phyloP scores from a whole-genome alignment of 345 rosid species.

The Salix exigua region DNA sequence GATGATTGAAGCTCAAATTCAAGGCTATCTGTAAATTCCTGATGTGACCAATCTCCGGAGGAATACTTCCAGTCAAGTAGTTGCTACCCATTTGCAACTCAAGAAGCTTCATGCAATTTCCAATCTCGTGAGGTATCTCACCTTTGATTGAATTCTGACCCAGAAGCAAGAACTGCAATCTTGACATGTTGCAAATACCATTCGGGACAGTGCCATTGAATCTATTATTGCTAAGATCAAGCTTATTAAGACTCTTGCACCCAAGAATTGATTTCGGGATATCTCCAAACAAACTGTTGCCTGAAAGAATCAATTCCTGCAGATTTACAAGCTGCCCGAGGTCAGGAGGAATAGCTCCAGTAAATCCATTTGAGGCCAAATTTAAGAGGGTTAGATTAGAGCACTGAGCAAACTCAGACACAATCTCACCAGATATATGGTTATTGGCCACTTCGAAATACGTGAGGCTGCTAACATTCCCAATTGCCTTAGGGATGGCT shows the following conservation, averaged over 20 bases:
- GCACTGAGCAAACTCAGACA: conserved; percentile 68
- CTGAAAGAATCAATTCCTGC: conserved; percentile 88
- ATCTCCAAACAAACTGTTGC: conserved; percentile 73
- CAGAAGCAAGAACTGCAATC: conserved; percentile 33
- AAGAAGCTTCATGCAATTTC: conserved; percentile 30
- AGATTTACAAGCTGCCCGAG: conserved; percentile 72
- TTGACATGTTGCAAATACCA: conserved; percentile 30
- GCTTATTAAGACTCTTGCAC: conserved; percentile 74
- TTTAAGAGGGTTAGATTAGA: conserved; percentile 82
- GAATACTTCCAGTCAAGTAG: conserved; percentile 31
- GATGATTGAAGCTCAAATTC: conserved; percentile 36
- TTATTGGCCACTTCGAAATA: conserved; percentile 89
- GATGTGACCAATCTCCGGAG: conserved; percentile 33
- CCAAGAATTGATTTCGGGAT: conserved; percentile 66
- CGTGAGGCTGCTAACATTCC: conserved; percentile 76
- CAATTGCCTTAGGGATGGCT: conserved; percentile 66
- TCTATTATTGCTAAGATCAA: conserved; percentile 30
- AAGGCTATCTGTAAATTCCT: conserved; percentile 34
- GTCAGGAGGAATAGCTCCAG: conserved; percentile 67
- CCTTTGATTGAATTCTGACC: conserved; percentile 31
- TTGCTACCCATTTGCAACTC: conserved; percentile 30
- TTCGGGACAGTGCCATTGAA: conserved; percentile 32
- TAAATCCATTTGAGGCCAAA: conserved; percentile 77
- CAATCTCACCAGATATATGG: conserved; percentile 76
- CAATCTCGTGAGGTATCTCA: conserved; percentile 35